Percentiles rank a stretch among this genome's conserved stretches.
These are phyloP conservation scores for Rutstroemia sp. DNA, from an alignment of 2,329 filamentous ascomycete species.

Conservation along the genomic window DNA sequence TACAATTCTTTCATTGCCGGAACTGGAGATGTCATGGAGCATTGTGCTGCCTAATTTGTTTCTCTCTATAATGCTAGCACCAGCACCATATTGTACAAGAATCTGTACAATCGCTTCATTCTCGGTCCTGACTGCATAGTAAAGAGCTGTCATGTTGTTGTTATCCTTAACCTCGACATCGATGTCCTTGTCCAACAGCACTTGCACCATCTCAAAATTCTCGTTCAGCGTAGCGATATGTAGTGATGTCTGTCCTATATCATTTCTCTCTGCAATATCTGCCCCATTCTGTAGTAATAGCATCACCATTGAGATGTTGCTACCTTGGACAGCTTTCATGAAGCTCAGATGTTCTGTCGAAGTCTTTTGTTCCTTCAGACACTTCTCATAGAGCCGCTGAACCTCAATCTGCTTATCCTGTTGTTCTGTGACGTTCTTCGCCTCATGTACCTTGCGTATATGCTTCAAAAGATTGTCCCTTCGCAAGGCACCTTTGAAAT, in stretches of 20 bases:
- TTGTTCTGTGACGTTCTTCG: constrained; percentile 4
- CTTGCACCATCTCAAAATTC: constrained; percentile 7
- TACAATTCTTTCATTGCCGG: background rate
- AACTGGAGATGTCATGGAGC: background rate
- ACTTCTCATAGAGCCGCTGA: constrained; percentile 10
- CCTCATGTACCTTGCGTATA: constrained; percentile 11
- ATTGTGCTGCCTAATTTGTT: constrained; percentile 9
- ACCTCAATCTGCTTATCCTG: background rate
- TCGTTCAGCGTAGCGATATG: constrained; percentile 13
- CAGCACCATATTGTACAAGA: constrained; percentile 6
- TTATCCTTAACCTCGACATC: constrained; percentile 10
- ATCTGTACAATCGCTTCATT: constrained; percentile 3
- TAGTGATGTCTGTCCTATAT: constrained; percentile 10
- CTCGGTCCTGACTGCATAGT: constrained; percentile 6
- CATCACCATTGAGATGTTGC: constrained; percentile 9
- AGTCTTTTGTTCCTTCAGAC: constrained; percentile 9
- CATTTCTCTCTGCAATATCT: constrained; percentile 11
- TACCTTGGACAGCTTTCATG: constrained; percentile 12
- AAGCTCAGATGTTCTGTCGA: constrained; percentile 12
- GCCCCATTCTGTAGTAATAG: constrained; percentile 11
- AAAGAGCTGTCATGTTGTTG: constrained; percentile 10
- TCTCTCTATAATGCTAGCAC: background rate
- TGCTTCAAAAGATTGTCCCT: constrained; percentile 17
- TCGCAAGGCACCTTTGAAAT: constrained; percentile 14
- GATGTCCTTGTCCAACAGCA: constrained; percentile 6